These are phyloP conservation scores for Ustilago shanxiensis DNA, from an alignment of 1,284 basidiomycete species.

Conservation along the genomic window DNA sequence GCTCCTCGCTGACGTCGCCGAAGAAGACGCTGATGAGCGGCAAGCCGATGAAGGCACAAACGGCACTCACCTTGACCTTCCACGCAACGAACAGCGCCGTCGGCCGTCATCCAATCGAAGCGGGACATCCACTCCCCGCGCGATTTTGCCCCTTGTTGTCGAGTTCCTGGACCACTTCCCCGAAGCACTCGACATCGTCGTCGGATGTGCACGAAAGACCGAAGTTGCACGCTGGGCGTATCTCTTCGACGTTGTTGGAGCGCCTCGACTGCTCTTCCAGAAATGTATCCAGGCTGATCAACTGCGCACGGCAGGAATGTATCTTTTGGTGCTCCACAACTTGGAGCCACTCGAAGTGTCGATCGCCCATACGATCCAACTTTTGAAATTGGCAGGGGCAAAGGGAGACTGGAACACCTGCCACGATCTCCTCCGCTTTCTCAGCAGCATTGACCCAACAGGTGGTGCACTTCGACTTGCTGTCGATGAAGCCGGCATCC, in stretches of 20 bases:
- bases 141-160: conserved; percentile 79
- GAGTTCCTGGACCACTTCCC: conserved; percentile 96
- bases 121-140: conserved; percentile 64
- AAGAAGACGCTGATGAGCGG: conserved; percentile 22
- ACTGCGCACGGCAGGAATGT: conserved; percentile 90
- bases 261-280: conserved; percentile 90
- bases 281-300: conserved; percentile 81
- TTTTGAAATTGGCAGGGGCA: conserved; percentile 55
- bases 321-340: conserved; percentile 91
- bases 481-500: conserved; percentile 32
- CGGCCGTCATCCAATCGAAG: not conserved
- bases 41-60: conserved; percentile 1
- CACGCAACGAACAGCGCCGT: not conserved
- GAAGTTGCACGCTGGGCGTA: conserved; percentile 91
- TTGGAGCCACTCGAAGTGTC: conserved; percentile 82
- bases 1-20: conserved; percentile 46
- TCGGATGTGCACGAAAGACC: conserved; percentile 95
- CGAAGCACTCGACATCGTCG: conserved; percentile 89
- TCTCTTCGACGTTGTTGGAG: conserved; percentile 89
- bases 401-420: conserved; percentile 58
- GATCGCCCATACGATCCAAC: conserved; percentile 55
- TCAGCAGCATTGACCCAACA: conserved; percentile 73
- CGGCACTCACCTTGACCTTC: conserved; percentile 23
- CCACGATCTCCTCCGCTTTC: conserved; percentile 72
- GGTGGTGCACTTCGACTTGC: conserved; percentile 69